phyloP scores from a whole-genome alignment of 306 rosid genomes.

The Ziziphus jujuba region DNA sequence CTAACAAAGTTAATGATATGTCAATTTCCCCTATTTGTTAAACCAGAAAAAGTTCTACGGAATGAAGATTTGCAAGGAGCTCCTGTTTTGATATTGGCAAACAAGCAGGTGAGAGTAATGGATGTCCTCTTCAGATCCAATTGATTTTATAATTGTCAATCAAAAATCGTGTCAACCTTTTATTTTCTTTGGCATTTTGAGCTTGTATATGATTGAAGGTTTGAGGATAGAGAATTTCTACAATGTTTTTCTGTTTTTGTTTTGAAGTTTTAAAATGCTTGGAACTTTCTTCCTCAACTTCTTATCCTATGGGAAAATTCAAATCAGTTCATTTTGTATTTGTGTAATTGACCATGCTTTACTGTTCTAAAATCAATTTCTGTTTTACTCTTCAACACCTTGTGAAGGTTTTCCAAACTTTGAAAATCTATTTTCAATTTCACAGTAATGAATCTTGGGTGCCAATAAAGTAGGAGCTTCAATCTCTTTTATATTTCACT shows the following conservation, averaged over 20 bases:
- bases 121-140: background rate
- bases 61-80: constrained; percentile 99
- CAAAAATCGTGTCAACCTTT: background rate
- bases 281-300: background rate
- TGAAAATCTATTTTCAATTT: background rate
- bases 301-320: background rate
- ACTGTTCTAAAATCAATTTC: background rate
- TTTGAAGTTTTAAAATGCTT: background rate
- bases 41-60: constrained; percentile 87
- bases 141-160: background rate
- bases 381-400: too few relatives aligned
- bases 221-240: background rate
- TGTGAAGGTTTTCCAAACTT: background rate
- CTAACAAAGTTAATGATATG: constrained; percentile 20
- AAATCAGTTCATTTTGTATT: too few relatives aligned
- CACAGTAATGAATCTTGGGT: too few relatives aligned
- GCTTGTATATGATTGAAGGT: background rate
- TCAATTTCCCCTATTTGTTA: constrained; percentile 14
- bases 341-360: background rate
- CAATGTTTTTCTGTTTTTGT: background rate
- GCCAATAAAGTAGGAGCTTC: background rate
- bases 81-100: constrained; percentile 88
- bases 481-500: background rate
- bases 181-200: background rate
- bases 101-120: constrained; percentile 76